Conservation (phyloP, 345 rosid genomes). For the Euphorbia tirucalli region DNA sequence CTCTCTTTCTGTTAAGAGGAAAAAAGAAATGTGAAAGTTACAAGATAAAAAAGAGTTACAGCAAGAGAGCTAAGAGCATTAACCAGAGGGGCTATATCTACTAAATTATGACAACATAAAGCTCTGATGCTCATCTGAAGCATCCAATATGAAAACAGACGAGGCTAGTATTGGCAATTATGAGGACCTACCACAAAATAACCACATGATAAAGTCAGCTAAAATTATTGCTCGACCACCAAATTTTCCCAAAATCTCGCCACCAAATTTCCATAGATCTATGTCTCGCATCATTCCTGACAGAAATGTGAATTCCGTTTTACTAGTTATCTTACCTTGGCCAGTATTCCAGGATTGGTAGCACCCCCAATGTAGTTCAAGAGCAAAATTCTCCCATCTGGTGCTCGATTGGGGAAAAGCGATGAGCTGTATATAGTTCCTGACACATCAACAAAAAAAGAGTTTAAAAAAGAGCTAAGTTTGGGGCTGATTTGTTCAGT, state of each 20-base stretch:
- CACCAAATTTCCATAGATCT: too few relatives aligned
- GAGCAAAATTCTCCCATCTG: constrained; percentile 70
- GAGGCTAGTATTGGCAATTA: too few relatives aligned
- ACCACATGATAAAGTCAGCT: too few relatives aligned
- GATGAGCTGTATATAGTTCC: constrained; percentile 95
- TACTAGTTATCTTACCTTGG: constrained; percentile 49
- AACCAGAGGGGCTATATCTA: background rate
- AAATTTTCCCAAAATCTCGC: too few relatives aligned
- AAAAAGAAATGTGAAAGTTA: background rate
- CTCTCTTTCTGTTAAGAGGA: constrained; percentile 44
- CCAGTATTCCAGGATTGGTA: constrained; percentile 66
- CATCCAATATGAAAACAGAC: background rate
- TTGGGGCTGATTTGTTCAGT: background rate
- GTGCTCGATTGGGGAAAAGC: constrained; percentile 89
- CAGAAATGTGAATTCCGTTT: background rate
- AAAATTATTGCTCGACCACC: too few relatives aligned
- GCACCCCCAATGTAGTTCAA: constrained; percentile 88
- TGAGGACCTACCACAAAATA: too few relatives aligned
- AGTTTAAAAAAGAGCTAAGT: background rate
- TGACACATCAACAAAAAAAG: constrained; percentile 23
- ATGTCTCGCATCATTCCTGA: background rate
- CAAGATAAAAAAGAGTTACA: background rate
- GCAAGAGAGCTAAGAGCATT: background rate
- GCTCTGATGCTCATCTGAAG: background rate
- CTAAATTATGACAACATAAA: background rate